phyloP scores from a whole-genome alignment of 2,329 filamentous ascomycete species.

The Colletotrichum karsti region DNA sequence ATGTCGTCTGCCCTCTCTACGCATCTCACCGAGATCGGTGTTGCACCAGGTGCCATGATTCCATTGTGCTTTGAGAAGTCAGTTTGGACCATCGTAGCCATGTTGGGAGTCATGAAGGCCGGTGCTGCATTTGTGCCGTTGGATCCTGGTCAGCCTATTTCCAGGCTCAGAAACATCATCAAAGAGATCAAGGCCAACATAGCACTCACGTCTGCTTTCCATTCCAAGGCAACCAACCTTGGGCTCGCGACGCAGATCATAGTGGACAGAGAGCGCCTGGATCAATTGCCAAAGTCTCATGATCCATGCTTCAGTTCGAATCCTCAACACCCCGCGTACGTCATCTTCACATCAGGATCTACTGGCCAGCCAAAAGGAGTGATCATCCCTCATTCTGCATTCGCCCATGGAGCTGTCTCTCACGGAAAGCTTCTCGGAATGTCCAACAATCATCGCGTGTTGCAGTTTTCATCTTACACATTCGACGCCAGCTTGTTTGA shows the following conservation, averaged over 20 bases:
- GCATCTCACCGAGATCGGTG: neutral
- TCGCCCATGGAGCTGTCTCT: slow-evolving; percentile 30
- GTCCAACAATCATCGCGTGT: slow-evolving; percentile 8
- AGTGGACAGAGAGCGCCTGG: slow-evolving; percentile 45
- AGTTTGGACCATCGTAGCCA: slow-evolving; percentile 11
- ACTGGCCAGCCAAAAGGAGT: slow-evolving; percentile 59
- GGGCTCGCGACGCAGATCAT: neutral
- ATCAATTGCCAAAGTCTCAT: neutral
- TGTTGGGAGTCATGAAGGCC: slow-evolving; percentile 16
- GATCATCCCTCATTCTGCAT: slow-evolving; percentile 37
- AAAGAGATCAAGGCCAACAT: neutral
- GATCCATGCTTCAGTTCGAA: neutral
- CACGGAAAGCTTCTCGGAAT: slow-evolving; percentile 19
- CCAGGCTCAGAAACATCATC: neutral
- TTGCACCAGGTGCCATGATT: neutral
- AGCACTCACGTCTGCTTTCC: neutral
- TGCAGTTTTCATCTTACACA: slow-evolving; percentile 42
- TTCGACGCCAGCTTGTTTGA: slow-evolving; percentile 48
- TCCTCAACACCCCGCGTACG: slow-evolving; percentile 35
- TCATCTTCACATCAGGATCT: slow-evolving; percentile 52
- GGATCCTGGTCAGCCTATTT: slow-evolving; percentile 14
- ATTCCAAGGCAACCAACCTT: slow-evolving; percentile 11
- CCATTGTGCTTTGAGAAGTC: slow-evolving; percentile 24
- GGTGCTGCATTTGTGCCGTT: slow-evolving; percentile 14
- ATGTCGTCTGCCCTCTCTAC: neutral